Conservation (phyloP, 176 grass and related monocot species). For the Echinochloa phyllopogon region DNA sequence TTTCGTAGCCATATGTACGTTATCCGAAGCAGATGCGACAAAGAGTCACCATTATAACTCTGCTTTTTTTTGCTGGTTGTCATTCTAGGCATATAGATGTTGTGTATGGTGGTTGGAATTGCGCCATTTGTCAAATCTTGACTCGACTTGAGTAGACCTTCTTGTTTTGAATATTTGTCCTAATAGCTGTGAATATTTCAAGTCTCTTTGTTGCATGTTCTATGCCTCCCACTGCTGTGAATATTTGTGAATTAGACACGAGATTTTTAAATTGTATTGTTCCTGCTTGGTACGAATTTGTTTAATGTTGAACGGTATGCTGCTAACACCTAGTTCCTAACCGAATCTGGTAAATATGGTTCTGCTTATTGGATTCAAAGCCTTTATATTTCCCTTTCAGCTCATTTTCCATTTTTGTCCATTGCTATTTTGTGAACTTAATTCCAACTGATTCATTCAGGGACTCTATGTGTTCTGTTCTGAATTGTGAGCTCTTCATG, state of each 20-base stretch:
- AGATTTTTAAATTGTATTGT: background rate
- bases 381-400: background rate
- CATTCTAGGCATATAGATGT: background rate
- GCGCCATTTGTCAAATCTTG: slow-evolving; percentile 19
- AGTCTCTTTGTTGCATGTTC: background rate
- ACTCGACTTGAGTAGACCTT: slow-evolving; percentile 11
- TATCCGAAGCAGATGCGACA: slow-evolving; percentile 15
- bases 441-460: background rate
- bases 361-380: slow-evolving; percentile 7
- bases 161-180: background rate
- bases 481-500: background rate
- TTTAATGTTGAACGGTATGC: background rate
- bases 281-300: background rate
- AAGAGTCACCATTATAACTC: slow-evolving; percentile 3
- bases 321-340: background rate
- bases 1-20: slow-evolving; percentile 44
- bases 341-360: background rate
- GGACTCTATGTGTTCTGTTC: background rate
- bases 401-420: background rate
- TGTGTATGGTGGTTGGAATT: background rate
- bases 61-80: slow-evolving; percentile 21
- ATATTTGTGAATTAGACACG: background rate
- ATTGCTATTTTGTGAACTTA: slow-evolving; percentile 10
- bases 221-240: background rate
- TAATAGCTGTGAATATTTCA: background rate